Evolutionary conservation across 352 stramenopile genomes (phyloP).

Genomic region (Globisporangium nagaii): DNA sequence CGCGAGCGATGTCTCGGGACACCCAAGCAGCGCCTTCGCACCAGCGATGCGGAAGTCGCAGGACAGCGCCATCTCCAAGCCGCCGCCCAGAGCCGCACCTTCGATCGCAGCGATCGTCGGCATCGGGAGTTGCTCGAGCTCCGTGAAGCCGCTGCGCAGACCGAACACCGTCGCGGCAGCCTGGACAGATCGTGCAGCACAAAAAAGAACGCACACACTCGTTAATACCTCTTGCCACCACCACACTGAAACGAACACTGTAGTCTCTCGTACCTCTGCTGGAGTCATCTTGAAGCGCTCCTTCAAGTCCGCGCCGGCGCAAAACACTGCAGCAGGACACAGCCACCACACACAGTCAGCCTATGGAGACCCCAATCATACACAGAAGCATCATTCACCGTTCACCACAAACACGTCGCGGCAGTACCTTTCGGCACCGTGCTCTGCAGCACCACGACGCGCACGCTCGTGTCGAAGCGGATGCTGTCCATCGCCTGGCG

Average conservation of each 20-base stretch:
- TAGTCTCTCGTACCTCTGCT: constrained; percentile 50
- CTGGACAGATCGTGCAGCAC: constrained; percentile 22
- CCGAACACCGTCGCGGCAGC: constrained; percentile 61
- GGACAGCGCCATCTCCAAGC: constrained; percentile 89
- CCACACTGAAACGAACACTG: background rate
- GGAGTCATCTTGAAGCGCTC: constrained; percentile 86
- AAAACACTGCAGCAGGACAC: constrained; percentile 58
- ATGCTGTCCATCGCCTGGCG: constrained; percentile 58
- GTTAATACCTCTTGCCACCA: background rate
- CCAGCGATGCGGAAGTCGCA: constrained; percentile 91
- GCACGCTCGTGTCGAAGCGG: constrained; percentile 58
- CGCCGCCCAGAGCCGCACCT: constrained; percentile 87
- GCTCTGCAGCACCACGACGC: constrained; percentile 78
- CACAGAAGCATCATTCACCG: background rate
- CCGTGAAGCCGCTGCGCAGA: constrained; percentile 77
- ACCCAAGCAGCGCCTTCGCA: constrained; percentile 79
- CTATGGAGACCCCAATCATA: background rate
- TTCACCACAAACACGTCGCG: background rate
- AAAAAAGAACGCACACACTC: constrained; percentile 3
- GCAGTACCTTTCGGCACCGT: constrained; percentile 43
- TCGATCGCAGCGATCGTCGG: constrained; percentile 92
- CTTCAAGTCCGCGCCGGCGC: constrained; percentile 87
- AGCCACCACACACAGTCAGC: background rate
- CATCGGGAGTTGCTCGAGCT: constrained; percentile 87
- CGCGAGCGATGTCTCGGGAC: constrained; percentile 89